Evolutionary conservation across 306 rosid species (phyloP), one percentile per base, ranked within the genome.

Genomic region (Pyrus betulifolia): DNA sequence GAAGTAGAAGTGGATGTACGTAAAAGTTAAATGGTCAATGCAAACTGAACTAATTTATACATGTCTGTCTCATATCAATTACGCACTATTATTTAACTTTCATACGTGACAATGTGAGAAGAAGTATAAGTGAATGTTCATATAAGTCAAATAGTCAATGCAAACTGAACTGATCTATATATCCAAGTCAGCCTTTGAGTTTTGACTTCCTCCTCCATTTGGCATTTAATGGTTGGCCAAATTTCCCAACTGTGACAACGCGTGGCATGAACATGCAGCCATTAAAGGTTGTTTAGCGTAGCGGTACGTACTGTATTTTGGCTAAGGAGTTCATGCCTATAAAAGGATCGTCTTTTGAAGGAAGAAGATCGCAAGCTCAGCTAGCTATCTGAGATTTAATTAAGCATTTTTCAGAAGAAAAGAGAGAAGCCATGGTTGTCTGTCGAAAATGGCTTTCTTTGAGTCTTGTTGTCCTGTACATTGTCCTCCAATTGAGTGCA

Each of bases 401-500:
- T 8, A 14, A 14, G 4, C 4, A 6, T 17, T 18, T 6, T 6
- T 28, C 11, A 30, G 21, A 45, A 12, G 22, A 23, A 17, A 23
- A 21, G 45, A 57, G 14, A 46, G 4, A 21, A 72, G 77, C 65
- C 35, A 84, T 89, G 93, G 82, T 78, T 66, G 70, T 60, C 65
- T 52, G 76, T 79, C 57, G 62, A 11, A 88, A 82, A 86, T 88
- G 94, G 98, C 38, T 79, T 54, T 72, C 28, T 4, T 21, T 76
- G 68, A 79, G 83, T 70, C 79, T 87, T 84, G 66, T 88, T 6
- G 67, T 84, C 30, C 77, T 91, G 0, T 89, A 85, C 86, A 80
- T 88, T 82, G 88, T 81, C 66, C 85, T 91, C 64, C 86, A 86
- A 35, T 57, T 88, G 76, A 88, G 88, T 40, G 81, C 85, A 49